Percentiles rank a stretch among this genome's conserved stretches.
Evolutionary conservation across 2,329 filamentous ascomycete species (phyloP).

Genomic region (Pseudocercospora fuligena): DNA sequence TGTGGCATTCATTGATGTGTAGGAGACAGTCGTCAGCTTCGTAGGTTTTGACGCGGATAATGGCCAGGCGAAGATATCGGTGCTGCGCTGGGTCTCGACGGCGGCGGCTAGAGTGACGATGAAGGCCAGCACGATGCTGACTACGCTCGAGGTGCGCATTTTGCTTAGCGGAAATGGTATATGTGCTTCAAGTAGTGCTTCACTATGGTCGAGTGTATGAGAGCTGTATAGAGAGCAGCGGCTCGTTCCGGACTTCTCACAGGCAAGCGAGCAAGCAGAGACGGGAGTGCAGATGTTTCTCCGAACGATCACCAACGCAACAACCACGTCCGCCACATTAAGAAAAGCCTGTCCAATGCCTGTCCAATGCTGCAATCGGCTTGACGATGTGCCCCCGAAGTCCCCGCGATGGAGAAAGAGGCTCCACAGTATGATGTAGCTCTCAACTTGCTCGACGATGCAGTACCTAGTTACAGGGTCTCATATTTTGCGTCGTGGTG

Average conservation of each 20-base stretch:
- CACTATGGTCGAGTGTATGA: background rate
- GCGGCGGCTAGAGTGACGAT: constrained; percentile 41
- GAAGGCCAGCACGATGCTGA: constrained; percentile 43
- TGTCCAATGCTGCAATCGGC: background rate
- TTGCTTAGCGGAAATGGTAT: constrained; percentile 20
- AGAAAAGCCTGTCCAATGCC: background rate
- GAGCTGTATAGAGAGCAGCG: background rate
- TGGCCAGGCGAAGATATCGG: constrained; percentile 45
- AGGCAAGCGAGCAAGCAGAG: background rate
- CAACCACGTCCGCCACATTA: background rate
- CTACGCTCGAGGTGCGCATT: constrained; percentile 44
- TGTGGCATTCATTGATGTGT: constrained; percentile 47
- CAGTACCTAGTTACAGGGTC: constrained; percentile 13
- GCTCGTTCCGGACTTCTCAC: background rate
- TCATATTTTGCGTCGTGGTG: constrained; percentile 10
- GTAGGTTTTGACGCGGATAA: constrained; percentile 42
- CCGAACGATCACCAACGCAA: background rate
- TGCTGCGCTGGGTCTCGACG: constrained; percentile 31
- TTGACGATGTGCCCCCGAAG: background rate
- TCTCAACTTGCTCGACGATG: constrained; percentile 2
- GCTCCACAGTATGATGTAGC: constrained; percentile 23
- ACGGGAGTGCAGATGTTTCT: background rate
- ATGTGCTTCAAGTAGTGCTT: background rate
- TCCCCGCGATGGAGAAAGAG: background rate
- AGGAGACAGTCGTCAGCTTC: constrained; percentile 50